Base-by-base conservation (phyloP, 148 eudicot species). In the Pharnaceum exiguum region DNA sequence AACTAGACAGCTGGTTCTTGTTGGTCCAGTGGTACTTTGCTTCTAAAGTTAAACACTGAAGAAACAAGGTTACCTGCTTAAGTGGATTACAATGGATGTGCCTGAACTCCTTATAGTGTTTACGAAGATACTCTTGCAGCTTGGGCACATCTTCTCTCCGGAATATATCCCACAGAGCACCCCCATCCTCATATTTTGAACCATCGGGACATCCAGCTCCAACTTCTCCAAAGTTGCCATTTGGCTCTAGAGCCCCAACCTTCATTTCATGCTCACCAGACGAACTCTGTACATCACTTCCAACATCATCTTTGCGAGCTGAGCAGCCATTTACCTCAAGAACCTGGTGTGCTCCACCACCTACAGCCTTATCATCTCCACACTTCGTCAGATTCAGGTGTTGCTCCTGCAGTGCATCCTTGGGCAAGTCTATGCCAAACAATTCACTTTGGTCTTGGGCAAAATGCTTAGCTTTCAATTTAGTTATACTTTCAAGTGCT, bases 91-190 rank as follows among this genome's bases (percentile, higher is more conserved):
- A 69, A 45, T 71, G 59, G 19, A 62, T 68, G 31, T 87, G 86
- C 71, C 88, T 74, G 69, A 87, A 87, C 66, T 87, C 88, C 35
- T 71, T 60, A 38, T 59, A 73, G 73, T 84, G 88, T 58, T 70
- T 72, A 32, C 59, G 59, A 43, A 84, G 77, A 66, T 77, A 87
- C 28, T 87, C 86, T 64, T 77, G 67, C 46, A 87, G 81, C 77
- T 79, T 77, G 38, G 77, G 75, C 28, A 74, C 78, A 76, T 87
- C 89, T 70, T 85, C 59, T 58, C 89, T 64, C 38, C 86, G 70
- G 23, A 84, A 88, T 21, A 88, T 82, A 42, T 88, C 89, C 96
- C 89, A 88, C 19, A 87, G 56, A 47, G 89, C 96, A 59, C 91
- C 96, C 40, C 78, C 85, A 31, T 67, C 55, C 0, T 1, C 19